Base-by-base conservation (phyloP, 805 yeast genomes). In the Clavispora fructus region DNA sequence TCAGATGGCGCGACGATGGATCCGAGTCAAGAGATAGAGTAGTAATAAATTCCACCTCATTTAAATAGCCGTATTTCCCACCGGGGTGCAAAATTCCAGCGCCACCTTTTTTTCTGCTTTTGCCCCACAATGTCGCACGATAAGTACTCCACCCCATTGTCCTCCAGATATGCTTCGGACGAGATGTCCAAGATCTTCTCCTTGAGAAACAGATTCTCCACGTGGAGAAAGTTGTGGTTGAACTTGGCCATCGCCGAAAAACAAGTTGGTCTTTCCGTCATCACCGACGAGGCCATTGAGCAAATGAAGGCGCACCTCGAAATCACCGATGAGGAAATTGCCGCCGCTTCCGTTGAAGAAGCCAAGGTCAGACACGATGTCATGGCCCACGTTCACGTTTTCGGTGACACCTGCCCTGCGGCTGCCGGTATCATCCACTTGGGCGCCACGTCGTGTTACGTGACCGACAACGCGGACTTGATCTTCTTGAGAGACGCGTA, bases 321-420 rank as follows among this genome's bases (percentile, higher is more conserved):
- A 42, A 90, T 94, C 71, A 83, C 97, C 8, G 97, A 92, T 65
- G 95, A 87, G 57, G 98, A 95, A 62, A 89, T 94, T 53, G 89
- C 77, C 47, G 86, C 75, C 47, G 98, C 99, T 39, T 74, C 91
- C 48, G 81, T 79, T 56, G 97, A 94, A 72, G 99, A 94, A 71
- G 96, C 98, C 44, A 90, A 86, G 66, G 98, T 94, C 48, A 87
- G 99, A 75, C 99, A 94, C 69, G 99, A 94, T 65, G 99, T 94
- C 58, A 94, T 94, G 99, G 96, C 98, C 46, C 99, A 94, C 60
- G 99, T 94, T 47, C 99, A 94, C 64, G 87, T 85, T 48, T 94
- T 87, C 65, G 99, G 99, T 56, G 77, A 83, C 59, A 82, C 87
- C 13, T 87, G 95, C 60, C 99, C 99, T 16, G 85, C 85, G 7